phyloP scores from a whole-genome alignment of 2,329 filamentous ascomycete species.

The Aspergillus luchuensis region DNA sequence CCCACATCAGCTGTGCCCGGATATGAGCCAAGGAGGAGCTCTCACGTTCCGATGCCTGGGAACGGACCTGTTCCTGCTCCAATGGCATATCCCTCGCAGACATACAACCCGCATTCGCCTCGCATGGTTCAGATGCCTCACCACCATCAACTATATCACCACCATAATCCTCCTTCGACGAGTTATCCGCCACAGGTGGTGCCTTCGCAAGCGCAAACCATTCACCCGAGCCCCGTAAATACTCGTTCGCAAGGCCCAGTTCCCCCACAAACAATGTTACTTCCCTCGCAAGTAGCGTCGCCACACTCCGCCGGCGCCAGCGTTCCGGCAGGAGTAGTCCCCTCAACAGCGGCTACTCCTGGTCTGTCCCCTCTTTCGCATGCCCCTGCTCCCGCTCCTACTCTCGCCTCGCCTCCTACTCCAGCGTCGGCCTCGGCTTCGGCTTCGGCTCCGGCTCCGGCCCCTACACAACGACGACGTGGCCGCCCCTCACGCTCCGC shows the following conservation, averaged over 20 bases:
- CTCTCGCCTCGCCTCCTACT: neutral
- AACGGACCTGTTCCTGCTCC: neutral
- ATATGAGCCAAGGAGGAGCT: neutral
- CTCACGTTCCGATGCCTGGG: neutral
- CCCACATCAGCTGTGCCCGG: neutral
- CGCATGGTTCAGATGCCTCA: neutral
- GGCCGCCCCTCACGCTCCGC: neutral
- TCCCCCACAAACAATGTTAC: neutral
- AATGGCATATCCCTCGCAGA: neutral
- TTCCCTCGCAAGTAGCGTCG: slow-evolving; percentile 5
- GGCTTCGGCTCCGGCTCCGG: neutral
- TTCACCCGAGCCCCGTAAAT: neutral
- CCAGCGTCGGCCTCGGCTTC: neutral
- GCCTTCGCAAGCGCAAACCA: neutral
- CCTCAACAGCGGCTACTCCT: neutral
- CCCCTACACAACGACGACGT: neutral
- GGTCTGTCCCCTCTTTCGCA: neutral
- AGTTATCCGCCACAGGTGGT: neutral
- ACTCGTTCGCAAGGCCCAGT: neutral
- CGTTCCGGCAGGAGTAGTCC: neutral
- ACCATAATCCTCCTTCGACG: neutral
- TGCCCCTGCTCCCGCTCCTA: neutral
- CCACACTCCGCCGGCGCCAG: neutral
- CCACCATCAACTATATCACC: neutral
- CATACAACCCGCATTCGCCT: neutral